phyloP scores from a whole-genome alignment of 176 grass and related monocot species.

The Oryza officinalis region DNA sequence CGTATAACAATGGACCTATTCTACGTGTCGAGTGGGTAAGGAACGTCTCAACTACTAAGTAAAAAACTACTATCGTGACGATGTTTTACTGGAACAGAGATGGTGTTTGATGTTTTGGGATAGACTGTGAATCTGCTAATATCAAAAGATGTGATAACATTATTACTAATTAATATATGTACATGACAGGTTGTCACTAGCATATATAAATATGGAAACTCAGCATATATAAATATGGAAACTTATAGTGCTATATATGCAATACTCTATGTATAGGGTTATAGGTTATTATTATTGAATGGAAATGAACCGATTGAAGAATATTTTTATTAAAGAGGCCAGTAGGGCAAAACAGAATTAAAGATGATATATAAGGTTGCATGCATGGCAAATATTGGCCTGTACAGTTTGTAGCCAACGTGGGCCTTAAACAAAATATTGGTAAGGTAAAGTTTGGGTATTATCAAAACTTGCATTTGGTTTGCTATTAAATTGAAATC shows the following conservation, averaged over 20 bases:
- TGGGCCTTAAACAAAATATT: too few species aligned
- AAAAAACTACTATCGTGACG: not conserved
- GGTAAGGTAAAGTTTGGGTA: too few species aligned
- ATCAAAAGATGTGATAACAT: not conserved
- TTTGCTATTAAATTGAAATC: not conserved
- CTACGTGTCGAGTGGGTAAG: not conserved
- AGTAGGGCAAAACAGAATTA: not conserved
- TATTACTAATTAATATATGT: conserved; percentile 14
- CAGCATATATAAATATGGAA: too few species aligned
- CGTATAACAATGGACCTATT: not conserved
- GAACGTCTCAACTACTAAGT: not conserved
- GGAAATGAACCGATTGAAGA: not conserved
- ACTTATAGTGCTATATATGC: too few species aligned
- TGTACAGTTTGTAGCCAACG: too few species aligned
- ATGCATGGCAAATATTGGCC: not conserved
- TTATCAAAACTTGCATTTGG: too few species aligned
- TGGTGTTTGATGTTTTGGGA: not conserved
- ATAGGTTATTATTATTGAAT: not conserved
- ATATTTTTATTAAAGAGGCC: not conserved
- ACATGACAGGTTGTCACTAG: not conserved
- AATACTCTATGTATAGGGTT: not conserved
- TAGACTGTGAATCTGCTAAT: not conserved
- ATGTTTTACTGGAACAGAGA: not conserved
- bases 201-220: not conserved
- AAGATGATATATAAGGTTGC: not conserved